Evolutionary conservation across 805 yeast species (phyloP), one percentile per base, ranked within the genome.

Genomic region (Hagleromyces aurorensis): DNA sequence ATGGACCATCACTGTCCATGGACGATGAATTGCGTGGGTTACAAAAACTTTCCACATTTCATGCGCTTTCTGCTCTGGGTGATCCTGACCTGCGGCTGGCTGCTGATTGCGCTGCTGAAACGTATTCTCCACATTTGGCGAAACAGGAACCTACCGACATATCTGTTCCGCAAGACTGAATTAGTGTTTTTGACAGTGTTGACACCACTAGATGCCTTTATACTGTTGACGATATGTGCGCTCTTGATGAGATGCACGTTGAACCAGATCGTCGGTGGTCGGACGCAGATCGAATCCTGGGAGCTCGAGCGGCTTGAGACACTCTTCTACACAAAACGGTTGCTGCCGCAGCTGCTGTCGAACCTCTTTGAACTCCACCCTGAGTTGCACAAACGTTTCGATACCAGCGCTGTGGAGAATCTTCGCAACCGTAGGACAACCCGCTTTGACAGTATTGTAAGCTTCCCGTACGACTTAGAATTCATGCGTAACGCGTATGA

Each of bases 1-100:
- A 87, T 86, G 96, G 96, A 86, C 53, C 96, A 86, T 52, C 96
- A 86, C 58, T 78, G 79, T 36, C 95, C 96, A 0, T 87, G 96
- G 96, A 84, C 94, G 0, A 70, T 73, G 54, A 87, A 83, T 50
- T 87, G 96, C 50, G 89, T 87, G 13, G 96, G 96, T 0, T 75
- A 73, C 49, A 53, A 56, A 0, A 87, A 87, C 48, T 64, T 73
- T 52, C 84, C 94, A 0, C 87, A 83, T 51, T 87, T 87, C 50
- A 45, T 81, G 38, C 62, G 96, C 32, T 87, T 87, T 49, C 47
- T 87, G 19, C 44, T 66, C 7, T 78, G 86, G 81, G 77, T 82
- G 2, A 52, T 70, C 13, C 46, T 66, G 19, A 62, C 76, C 1
- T 67, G 78, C 1, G 61, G 64, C 1, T 64, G 59, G 39, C 69